Base-by-base conservation (phyloP, 495 filamentous ascomycete species). In the Tuber melanosporum region DNA sequence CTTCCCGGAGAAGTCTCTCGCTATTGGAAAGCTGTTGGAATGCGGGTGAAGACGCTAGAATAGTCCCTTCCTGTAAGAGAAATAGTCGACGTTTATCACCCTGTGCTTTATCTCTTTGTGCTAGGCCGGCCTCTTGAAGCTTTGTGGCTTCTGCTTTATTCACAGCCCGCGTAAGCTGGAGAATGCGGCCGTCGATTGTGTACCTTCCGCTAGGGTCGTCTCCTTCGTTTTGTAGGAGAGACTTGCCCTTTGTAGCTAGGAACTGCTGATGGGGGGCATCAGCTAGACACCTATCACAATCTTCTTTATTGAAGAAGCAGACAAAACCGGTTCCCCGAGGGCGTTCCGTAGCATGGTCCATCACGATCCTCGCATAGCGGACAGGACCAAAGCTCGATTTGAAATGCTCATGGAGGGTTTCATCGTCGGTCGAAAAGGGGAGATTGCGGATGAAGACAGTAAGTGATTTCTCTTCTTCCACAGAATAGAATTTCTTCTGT, bases 361-460 rank as follows among this genome's bases (percentile, higher is more conserved):
- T 86, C 43, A 99, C 96, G 42, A 97, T 89, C 52, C 96, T 88
- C 36, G 94, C 94, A 83, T 98, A 99, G 39, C 93, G 88, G 72
- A 98, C 85, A 1, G 87, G 87, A 62, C 95, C 95, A 79, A 99
- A 99, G 78, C 90, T 87, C 15, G 85, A 84, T 8, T 73, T 74
- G 81, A 99, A 99, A 81, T 97, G 94, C 44, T 91, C 88, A 78
- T 92, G 90, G 32, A 99, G 88, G 36, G 88, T 85, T 74, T 93
- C 90, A 81, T 99, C 94, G 41, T 91, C 90, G 46, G 88, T 89
- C 20, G 92, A 91, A 84, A 96, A 99, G 1, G 95, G 94, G 39
- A 99, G 87, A 82, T 99, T 99, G 76, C 95, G 93, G 80, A 98
- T 89, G 86, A 99, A 99, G 57, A 98, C 85, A 0, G 94, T 97